Conservation (phyloP, 1,284 basidiomycete genomes). For the Ustilago nuda region DNA sequence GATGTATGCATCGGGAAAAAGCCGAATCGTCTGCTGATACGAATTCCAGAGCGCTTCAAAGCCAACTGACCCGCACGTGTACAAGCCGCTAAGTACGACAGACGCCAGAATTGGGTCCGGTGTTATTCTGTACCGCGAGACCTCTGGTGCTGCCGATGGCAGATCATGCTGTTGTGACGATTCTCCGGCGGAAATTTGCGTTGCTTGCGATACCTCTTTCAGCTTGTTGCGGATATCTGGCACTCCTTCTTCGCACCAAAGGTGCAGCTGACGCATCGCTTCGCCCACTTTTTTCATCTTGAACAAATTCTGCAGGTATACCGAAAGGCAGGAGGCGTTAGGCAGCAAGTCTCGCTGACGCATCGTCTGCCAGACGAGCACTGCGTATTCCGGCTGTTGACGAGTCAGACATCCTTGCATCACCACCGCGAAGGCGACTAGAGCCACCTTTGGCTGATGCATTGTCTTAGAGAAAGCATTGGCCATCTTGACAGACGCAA, state of each 20-base stretch:
- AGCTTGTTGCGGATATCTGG: conserved; percentile 5
- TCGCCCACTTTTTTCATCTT: conserved; percentile 12
- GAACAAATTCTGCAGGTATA: conserved; percentile 36
- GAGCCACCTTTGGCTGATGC: conserved; percentile 5
- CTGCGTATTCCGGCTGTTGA: conserved; percentile 11
- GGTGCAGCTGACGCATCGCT: conserved; percentile 31
- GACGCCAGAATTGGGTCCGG: conserved; percentile 31
- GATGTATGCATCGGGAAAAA: conserved; percentile 39
- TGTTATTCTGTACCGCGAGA: conserved; percentile 8
- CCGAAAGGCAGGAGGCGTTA: conserved; percentile 19
- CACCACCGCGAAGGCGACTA: conserved; percentile 25
- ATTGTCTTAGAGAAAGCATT: conserved; percentile 8
- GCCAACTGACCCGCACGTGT: conserved; percentile 20
- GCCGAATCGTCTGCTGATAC: conserved; percentile 30
- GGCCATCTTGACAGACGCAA: not conserved
- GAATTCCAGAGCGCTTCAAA: conserved; percentile 32
- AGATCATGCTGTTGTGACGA: not conserved
- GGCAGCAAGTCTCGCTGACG: conserved; percentile 28
- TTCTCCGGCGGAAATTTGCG: not conserved
- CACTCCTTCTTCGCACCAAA: conserved; percentile 40
- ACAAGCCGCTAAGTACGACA: conserved; percentile 39
- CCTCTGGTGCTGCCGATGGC: not conserved
- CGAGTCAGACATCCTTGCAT: conserved; percentile 36
- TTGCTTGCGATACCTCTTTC: conserved; percentile 6
- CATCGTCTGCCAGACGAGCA: conserved; percentile 36